Evolutionary conservation across 1,284 basidiomycete species (phyloP).

Genomic region (Polyporus tsugae): DNA sequence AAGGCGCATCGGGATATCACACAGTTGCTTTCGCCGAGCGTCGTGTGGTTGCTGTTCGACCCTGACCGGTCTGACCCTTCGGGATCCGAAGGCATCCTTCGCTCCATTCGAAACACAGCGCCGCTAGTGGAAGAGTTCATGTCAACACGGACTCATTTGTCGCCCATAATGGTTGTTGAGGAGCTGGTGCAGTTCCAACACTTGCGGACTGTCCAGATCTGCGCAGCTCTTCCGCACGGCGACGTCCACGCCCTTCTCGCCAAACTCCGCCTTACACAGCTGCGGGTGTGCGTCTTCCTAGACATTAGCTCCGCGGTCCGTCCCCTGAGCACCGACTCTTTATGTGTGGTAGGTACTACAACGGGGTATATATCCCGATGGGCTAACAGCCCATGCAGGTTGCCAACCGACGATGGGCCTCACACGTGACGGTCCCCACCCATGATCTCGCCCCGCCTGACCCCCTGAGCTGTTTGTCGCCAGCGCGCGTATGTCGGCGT

Average conservation of each 20-base stretch:
- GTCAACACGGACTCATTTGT: neutral
- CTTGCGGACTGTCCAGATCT: neutral
- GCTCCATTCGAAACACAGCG: neutral
- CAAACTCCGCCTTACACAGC: neutral
- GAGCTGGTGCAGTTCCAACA: neutral
- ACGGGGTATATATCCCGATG: no score
- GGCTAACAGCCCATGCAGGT: no score
- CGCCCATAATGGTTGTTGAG: neutral
- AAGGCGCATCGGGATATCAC: neutral
- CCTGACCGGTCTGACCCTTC: neutral
- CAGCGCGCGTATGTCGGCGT: no score
- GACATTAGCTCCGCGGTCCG: neutral
- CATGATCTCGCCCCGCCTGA: no score
- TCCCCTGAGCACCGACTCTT: neutral
- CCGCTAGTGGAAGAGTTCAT: neutral
- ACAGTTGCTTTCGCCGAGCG: neutral
- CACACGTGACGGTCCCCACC: no score
- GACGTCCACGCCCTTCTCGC: neutral
- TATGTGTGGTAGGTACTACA: neutral
- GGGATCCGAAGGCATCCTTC: neutral
- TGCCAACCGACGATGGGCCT: no score
- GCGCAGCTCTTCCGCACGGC: neutral
- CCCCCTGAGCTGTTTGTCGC: no score
- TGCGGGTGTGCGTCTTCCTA: neutral
- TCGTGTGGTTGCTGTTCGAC: neutral